Conservation (phyloP, 192 early-diverging fungal species). For the Coemansia sp. region DNA sequence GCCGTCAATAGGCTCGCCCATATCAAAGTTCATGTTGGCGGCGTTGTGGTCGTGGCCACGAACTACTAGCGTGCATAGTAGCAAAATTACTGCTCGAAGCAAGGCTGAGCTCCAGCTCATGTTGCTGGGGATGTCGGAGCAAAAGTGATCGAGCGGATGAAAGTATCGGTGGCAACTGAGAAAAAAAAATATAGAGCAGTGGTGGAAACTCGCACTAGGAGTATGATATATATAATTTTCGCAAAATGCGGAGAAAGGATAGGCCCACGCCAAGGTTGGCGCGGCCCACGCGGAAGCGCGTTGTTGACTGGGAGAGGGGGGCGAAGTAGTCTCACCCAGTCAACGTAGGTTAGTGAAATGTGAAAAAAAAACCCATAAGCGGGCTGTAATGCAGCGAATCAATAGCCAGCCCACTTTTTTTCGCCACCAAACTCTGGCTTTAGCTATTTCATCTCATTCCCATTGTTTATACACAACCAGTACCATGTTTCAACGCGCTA, state of each 20-base stretch:
- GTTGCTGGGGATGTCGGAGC: not conserved
- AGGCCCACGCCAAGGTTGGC: not conserved
- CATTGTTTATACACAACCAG: not conserved
- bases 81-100: conserved; percentile 10
- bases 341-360: too few relatives aligned
- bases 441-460: not conserved
- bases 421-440: not conserved
- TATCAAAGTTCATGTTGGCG: conserved; percentile 51
- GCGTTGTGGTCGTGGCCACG: conserved; percentile 47
- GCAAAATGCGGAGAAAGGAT: not conserved
- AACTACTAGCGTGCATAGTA: not conserved
- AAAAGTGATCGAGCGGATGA: not conserved
- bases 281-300: not conserved
- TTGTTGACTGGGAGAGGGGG: not conserved
- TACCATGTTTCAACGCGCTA: conserved; percentile 38
- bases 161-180: not conserved
- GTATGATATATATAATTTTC: too few relatives aligned
- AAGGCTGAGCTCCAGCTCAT: not conserved
- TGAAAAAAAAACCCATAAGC: not conserved
- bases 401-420: not conserved
- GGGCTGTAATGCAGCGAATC: too few relatives aligned
- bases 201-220: too few relatives aligned
- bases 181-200: not conserved
- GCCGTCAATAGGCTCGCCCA: conserved; percentile 48
- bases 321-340: too few relatives aligned